Percentiles rank a stretch among this genome's conserved stretches.
phyloP scores from a whole-genome alignment of 2,329 filamentous ascomycete genomes.

The Apiospora hydei region DNA sequence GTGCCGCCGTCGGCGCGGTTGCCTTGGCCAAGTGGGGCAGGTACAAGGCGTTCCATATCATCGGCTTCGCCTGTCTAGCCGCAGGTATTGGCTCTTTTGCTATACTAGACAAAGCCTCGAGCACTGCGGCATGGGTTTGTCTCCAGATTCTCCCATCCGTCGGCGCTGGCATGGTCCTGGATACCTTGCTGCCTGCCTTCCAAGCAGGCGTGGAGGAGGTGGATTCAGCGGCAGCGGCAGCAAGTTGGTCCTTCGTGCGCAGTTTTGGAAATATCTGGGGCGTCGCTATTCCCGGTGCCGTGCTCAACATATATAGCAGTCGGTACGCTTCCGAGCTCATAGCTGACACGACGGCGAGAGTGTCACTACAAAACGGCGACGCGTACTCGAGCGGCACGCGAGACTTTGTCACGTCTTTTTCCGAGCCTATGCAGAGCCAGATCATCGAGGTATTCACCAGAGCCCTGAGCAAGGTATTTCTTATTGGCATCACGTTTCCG shows the following conservation, averaged over 20 bases:
- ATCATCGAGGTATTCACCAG: not conserved
- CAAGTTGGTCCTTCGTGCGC: conserved; percentile 49
- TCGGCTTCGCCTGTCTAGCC: conserved; percentile 46
- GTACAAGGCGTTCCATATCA: conserved; percentile 45
- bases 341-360: not conserved
- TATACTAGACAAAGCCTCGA: conserved; percentile 42
- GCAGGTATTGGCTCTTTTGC: conserved; percentile 52
- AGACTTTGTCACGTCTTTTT: not conserved
- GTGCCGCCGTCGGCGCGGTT: conserved; percentile 37
- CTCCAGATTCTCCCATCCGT: conserved; percentile 45
- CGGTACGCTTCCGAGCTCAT: conserved; percentile 19
- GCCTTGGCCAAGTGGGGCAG: conserved; percentile 43
- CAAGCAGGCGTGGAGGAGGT: conserved; percentile 43
- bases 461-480: not conserved
- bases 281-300: conserved; percentile 47
- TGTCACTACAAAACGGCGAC: not conserved
- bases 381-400: not conserved
- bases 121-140: conserved; percentile 44
- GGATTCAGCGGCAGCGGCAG: conserved; percentile 42
- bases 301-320: conserved; percentile 41
- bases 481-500: not conserved
- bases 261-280: conserved; percentile 51
- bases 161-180: conserved; percentile 46
- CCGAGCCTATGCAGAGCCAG: not conserved
- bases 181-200: conserved; percentile 48